Conservation (phyloP, 2,329 filamentous ascomycete genomes). For the Xylaria sp. region DNA sequence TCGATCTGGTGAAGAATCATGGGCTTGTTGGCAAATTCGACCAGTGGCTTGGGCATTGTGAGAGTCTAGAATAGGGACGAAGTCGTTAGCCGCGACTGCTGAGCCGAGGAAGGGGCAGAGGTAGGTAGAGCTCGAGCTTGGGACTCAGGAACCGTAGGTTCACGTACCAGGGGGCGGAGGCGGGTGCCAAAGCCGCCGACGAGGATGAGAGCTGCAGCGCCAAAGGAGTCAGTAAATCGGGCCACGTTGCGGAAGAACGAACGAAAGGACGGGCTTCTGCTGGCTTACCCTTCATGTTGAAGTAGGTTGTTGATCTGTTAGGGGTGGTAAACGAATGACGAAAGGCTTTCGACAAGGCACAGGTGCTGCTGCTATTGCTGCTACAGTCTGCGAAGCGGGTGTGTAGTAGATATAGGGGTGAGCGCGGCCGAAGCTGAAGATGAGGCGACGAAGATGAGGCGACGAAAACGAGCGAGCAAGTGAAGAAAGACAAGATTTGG, state of each 20-base stretch:
- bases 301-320: conserved; percentile 18
- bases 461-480: conserved; percentile 1
- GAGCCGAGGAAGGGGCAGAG: neutral
- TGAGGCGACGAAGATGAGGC: neutral
- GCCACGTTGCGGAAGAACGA: neutral
- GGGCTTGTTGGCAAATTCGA: conserved; percentile 98
- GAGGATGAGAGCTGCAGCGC: conserved; percentile 85
- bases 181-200: conserved; percentile 99
- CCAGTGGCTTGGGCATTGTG: conserved; percentile 95
- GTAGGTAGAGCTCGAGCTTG: conserved; percentile 11
- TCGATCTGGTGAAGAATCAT: conserved; percentile 99
- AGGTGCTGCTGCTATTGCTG: conserved; percentile 5
- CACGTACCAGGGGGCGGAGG: conserved; percentile 89
- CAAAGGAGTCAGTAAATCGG: conserved; percentile 30
- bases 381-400: neutral
- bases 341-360: conserved; percentile 3
- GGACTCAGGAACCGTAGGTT: conserved; percentile 17
- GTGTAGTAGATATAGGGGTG: neutral
- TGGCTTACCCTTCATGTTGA: conserved; percentile 56
- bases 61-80: conserved; percentile 73
- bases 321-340: conserved; percentile 18
- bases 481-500: conserved; percentile 1
- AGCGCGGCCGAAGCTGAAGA: neutral
- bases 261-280: conserved; percentile 25
- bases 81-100: conserved; percentile 31